A percentile compares a stretch with the other conserved stretches of the same genome.
Conservation (phyloP, 2,329 filamentous ascomycete genomes). For the Colletotrichum echinochloae region DNA sequence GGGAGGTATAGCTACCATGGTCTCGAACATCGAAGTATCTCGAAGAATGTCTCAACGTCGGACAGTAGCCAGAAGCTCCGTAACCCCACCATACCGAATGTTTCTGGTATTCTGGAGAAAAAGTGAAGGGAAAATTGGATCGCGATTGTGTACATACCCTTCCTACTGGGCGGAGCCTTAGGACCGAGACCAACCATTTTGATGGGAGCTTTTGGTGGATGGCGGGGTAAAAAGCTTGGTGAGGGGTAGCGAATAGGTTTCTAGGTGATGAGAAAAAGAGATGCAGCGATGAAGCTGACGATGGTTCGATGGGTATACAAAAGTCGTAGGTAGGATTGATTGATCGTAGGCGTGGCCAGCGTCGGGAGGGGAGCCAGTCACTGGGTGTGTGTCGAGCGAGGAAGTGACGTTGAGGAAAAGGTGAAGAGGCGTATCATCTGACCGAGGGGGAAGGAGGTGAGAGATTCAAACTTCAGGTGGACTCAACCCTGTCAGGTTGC, state of each 20-base stretch:
- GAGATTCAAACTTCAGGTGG: conserved; percentile 28
- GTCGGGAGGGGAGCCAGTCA: conserved; percentile 15
- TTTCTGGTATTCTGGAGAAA: conserved; percentile 5
- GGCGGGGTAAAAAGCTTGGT: conserved; percentile 47
- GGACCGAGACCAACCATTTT: conserved; percentile 66
- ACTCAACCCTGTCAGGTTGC: conserved; percentile 16
- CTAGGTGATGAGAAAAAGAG: conserved; percentile 10
- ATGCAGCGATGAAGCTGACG: conserved; percentile 1
- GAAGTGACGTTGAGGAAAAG: conserved; percentile 38
- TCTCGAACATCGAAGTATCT: conserved; percentile 20
- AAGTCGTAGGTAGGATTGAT: conserved; percentile 4
- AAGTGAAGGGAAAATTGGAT: conserved; percentile 34
- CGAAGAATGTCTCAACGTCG: conserved; percentile 19
- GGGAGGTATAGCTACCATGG: conserved; percentile 15
- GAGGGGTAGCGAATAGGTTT: conserved; percentile 32
- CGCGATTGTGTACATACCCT: conserved; percentile 69
- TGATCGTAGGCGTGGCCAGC: background rate
- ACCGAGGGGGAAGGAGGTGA: conserved; percentile 30
- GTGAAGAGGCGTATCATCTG: conserved; percentile 37
- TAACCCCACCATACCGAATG: conserved; percentile 3
- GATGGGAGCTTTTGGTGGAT: conserved; percentile 44
- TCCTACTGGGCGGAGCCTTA: conserved; percentile 65
- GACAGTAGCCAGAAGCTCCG: conserved; percentile 6
- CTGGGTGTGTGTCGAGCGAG: conserved; percentile 20
- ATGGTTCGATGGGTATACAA: background rate